These are phyloP conservation scores for Punica granatum DNA, from an alignment of 345 rosid species.

Conservation along the genomic window DNA sequence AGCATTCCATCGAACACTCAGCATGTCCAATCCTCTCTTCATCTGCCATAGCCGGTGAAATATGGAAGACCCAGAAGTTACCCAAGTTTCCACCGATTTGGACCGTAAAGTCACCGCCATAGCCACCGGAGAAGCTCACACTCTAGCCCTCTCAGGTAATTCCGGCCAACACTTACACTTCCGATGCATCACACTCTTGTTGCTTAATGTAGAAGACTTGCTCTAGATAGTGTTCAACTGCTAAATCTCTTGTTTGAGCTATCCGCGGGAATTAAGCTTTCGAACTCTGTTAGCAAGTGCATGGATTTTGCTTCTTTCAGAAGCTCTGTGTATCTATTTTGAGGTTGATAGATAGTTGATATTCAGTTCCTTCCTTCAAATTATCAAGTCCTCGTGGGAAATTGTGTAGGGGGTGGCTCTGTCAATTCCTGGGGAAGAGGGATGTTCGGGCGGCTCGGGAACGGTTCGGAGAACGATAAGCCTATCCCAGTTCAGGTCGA, in stretches of 20 bases:
- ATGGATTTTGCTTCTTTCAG: no score
- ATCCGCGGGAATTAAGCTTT: background rate
- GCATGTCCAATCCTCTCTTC: background rate
- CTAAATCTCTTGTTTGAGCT: background rate
- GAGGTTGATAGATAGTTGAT: background rate
- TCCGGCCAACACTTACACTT: background rate
- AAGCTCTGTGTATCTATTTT: background rate
- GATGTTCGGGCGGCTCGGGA: conserved; percentile 86
- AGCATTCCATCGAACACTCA: background rate
- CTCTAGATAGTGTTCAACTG: background rate
- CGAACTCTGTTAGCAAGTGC: background rate
- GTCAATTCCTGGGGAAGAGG: conserved; percentile 95
- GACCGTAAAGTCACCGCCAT: conserved; percentile 36
- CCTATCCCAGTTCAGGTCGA: conserved; percentile 51
- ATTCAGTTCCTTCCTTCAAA: no score
- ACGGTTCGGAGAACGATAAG: conserved; percentile 63
- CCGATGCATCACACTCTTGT: background rate
- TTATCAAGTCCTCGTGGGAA: background rate
- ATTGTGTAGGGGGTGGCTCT: conserved; percentile 59
- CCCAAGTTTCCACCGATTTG: conserved; percentile 21
- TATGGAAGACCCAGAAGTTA: conserved; percentile 33
- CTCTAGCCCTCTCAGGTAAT: conserved; percentile 67
- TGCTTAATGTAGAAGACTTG: background rate
- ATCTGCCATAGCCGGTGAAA: background rate
- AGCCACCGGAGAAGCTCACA: conserved; percentile 83